Evolutionary conservation across 306 rosid genomes (phyloP).

Genomic region (Castanopsis chinensis): DNA sequence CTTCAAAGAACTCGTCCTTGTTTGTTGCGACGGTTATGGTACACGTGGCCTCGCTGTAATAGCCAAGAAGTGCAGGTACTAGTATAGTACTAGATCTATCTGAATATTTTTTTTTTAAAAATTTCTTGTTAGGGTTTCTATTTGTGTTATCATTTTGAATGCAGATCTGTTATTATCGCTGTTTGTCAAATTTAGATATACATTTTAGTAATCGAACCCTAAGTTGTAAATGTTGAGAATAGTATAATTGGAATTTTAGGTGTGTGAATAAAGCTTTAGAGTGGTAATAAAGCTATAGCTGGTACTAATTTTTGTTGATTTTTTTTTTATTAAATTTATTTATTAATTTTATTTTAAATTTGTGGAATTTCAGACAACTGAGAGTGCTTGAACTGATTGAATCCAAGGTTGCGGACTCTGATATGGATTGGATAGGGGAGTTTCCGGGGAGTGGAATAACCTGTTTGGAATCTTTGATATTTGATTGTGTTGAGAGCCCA

Average conservation of each 20-base stretch:
- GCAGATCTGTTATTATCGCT: conserved; percentile 5
- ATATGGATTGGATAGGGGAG: conserved; percentile 84
- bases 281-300: too few species aligned
- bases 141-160: background rate
- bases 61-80: conserved; percentile 70
- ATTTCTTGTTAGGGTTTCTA: background rate
- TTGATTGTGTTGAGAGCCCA: conserved; percentile 63
- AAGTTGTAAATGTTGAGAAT: background rate
- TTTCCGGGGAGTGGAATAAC: conserved; percentile 60
- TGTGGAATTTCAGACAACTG: conserved; percentile 45
- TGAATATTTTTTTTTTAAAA: background rate
- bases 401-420: conserved; percentile 55
- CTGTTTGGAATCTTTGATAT: conserved; percentile 65
- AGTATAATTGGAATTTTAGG: too few species aligned
- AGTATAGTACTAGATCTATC: background rate
- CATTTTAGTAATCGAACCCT: background rate
- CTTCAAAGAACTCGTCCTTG: conserved; percentile 71
- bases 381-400: conserved; percentile 84
- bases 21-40: conserved; percentile 78
- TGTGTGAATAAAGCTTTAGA: too few species aligned
- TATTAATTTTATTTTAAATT: background rate
- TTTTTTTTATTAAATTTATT: background rate
- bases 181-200: conserved; percentile 4
- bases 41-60: conserved; percentile 65
- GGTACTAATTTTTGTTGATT: too few species aligned